Conservation (phyloP, 176 grass and related monocot species). For the Aegilops bicornis region DNA sequence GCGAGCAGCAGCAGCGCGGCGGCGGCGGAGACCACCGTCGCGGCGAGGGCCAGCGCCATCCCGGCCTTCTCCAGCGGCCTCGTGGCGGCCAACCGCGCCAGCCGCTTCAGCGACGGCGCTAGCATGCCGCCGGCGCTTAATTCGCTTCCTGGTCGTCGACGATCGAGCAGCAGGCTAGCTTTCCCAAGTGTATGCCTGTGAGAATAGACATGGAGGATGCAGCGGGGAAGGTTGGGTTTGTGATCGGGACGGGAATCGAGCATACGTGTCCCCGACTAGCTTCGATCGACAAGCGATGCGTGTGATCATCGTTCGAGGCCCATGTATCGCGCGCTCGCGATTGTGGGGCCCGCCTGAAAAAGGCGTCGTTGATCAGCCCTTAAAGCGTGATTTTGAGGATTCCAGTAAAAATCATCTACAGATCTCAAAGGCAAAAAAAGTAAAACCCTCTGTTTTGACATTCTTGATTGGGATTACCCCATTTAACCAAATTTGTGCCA, state of each 20-base stretch:
- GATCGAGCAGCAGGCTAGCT: neutral
- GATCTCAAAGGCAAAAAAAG: too few relatives aligned
- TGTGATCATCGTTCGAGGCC: neutral
- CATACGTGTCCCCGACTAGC: neutral
- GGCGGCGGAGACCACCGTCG: neutral
- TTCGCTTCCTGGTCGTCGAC: neutral
- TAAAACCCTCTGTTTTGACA: too few relatives aligned
- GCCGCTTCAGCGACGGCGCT: conserved; percentile 25
- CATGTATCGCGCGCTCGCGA: neutral
- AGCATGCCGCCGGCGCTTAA: neutral
- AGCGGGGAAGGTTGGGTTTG: neutral
- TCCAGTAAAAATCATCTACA: neutral
- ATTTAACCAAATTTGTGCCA: too few relatives aligned
- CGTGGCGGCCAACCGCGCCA: conserved; percentile 1
- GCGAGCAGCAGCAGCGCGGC: conserved; percentile 20
- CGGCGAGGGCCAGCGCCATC: neutral
- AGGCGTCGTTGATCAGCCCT: neutral
- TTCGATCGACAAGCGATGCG: neutral
- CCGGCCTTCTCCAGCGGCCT: conserved; percentile 10
- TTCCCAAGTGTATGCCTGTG: neutral
- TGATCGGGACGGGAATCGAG: neutral
- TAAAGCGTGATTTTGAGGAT: neutral
- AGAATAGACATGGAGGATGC: neutral
- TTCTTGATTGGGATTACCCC: too few relatives aligned
- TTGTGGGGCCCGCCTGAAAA: neutral